Percentiles rank a stretch among this genome's conserved stretches.
These are phyloP conservation scores for Dactylellina sp. DNA, from an alignment of 2,329 filamentous ascomycete species.

Conservation along the genomic window DNA sequence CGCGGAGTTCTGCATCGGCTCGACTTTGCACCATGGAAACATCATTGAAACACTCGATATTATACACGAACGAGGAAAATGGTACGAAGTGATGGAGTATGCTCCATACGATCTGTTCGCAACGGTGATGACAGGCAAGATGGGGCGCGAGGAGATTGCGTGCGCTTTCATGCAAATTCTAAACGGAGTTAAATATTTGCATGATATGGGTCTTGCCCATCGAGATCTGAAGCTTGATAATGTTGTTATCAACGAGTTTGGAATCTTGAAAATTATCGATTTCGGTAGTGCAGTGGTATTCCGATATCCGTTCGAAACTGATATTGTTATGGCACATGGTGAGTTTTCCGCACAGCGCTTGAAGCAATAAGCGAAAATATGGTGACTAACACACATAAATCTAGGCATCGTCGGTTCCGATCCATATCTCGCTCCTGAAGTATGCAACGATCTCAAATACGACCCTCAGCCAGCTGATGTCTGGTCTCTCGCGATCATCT, in stretches of 20 bases:
- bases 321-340: slow-evolving; percentile 84
- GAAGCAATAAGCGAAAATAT: not conserved
- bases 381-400: not conserved
- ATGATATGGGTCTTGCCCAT: slow-evolving; percentile 94
- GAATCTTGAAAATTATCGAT: slow-evolving; percentile 99
- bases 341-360: slow-evolving; percentile 63
- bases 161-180: slow-evolving; percentile 95
- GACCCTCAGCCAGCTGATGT: slow-evolving; percentile 94
- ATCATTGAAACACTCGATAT: slow-evolving; percentile 98
- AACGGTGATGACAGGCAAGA: slow-evolving; percentile 98
- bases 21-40: slow-evolving; percentile 95
- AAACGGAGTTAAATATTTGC: slow-evolving; percentile 91
- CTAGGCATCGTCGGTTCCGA: slow-evolving; percentile 85
- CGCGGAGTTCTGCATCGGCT: slow-evolving; percentile 97
- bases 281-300: slow-evolving; percentile 98
- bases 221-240: slow-evolving; percentile 97
- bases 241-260: slow-evolving; percentile 93
- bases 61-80: slow-evolving; percentile 89
- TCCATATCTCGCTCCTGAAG: slow-evolving; percentile 95
- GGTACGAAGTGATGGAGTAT: slow-evolving; percentile 99
- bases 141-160: slow-evolving; percentile 88
- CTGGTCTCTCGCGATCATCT: slow-evolving; percentile 98
- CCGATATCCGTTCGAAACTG: slow-evolving; percentile 94
- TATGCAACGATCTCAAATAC: slow-evolving; percentile 93
- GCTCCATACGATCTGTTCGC: slow-evolving; percentile 96